Evolutionary conservation across 495 filamentous ascomycete genomes (phyloP).

Genomic region (Daldinia bambusicola): DNA sequence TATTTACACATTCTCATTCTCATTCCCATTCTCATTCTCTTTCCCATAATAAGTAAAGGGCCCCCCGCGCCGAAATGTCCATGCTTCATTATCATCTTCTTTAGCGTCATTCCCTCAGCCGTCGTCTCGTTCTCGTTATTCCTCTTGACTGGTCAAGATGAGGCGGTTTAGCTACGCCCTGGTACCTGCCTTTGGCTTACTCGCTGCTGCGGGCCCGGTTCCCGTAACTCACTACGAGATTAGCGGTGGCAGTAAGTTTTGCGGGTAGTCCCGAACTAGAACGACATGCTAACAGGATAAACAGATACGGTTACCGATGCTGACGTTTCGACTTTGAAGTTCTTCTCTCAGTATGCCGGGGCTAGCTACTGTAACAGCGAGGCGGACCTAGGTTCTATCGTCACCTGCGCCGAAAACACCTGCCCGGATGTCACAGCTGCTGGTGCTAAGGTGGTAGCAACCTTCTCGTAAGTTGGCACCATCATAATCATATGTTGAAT

Average conservation of each 20-base stretch:
- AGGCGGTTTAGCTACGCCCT: conserved; percentile 30
- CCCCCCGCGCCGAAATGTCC: background rate
- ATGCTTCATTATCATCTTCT: background rate
- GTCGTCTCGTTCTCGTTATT: background rate
- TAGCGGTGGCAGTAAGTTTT: conserved; percentile 23
- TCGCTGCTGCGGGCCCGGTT: conserved; percentile 27
- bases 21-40: conserved; percentile 5
- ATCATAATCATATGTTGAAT: background rate
- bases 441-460: conserved; percentile 63
- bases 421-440: conserved; percentile 72
- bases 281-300: conserved; percentile 21
- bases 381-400: conserved; percentile 56
- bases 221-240: conserved; percentile 5
- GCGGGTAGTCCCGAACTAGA: background rate
- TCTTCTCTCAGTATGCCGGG: conserved; percentile 76
- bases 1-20: background rate
- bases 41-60: conserved; percentile 7
- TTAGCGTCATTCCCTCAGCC: background rate
- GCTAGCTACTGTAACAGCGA: conserved; percentile 74
- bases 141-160: conserved; percentile 33
- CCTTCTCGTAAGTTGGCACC: conserved; percentile 64
- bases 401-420: conserved; percentile 67
- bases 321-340: conserved; percentile 62
- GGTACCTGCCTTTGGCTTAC: conserved; percentile 35
- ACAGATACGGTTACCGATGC: conserved; percentile 44